Evolutionary conservation across 2,329 filamentous ascomycete genomes (phyloP).

Genomic region (Claviceps capensis): DNA sequence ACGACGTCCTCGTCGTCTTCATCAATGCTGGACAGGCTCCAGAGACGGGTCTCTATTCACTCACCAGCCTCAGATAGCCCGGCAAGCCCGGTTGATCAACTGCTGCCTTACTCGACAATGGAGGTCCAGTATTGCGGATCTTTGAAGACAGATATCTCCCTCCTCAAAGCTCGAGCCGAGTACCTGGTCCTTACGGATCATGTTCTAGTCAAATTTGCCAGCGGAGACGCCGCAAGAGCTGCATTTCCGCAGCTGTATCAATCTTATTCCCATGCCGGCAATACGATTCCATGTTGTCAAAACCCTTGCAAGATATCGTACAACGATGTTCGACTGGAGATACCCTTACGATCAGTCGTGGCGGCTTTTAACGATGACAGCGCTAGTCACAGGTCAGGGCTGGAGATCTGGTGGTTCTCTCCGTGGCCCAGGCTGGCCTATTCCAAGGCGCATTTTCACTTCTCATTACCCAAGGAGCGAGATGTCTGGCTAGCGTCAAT

Average conservation of each 20-base stretch:
- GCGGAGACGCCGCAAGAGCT: slow-evolving; percentile 30
- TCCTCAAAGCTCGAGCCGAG: slow-evolving; percentile 34
- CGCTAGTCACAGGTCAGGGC: slow-evolving; percentile 32
- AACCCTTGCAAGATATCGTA: slow-evolving; percentile 16
- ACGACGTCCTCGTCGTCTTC: slow-evolving; percentile 23
- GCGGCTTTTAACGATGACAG: slow-evolving; percentile 39
- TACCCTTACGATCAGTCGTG: slow-evolving; percentile 37
- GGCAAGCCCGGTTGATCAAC: slow-evolving; percentile 15
- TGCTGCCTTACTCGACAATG: slow-evolving; percentile 21
- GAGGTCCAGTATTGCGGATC: slow-evolving; percentile 30
- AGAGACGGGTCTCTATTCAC: slow-evolving; percentile 26
- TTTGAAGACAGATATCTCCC: slow-evolving; percentile 34
- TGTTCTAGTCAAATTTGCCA: slow-evolving; percentile 37
- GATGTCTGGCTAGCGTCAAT: slow-evolving; percentile 37
- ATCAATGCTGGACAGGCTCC: slow-evolving; percentile 28
- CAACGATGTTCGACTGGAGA: slow-evolving; percentile 28
- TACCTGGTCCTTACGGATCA: slow-evolving; percentile 39
- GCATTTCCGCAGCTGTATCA: slow-evolving; percentile 33
- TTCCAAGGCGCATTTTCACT: slow-evolving; percentile 34
- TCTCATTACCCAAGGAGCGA: slow-evolving; percentile 32
- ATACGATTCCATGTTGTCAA: slow-evolving; percentile 12
- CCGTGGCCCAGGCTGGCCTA: slow-evolving; percentile 30
- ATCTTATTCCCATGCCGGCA: slow-evolving; percentile 10
- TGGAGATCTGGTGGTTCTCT: slow-evolving; percentile 45
- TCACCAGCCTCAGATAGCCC: slow-evolving; percentile 20